Percentiles rank a stretch among this genome's conserved stretches.
Conservation (phyloP, 2,329 filamentous ascomycete genomes). For the Colletotrichum falcatum region DNA sequence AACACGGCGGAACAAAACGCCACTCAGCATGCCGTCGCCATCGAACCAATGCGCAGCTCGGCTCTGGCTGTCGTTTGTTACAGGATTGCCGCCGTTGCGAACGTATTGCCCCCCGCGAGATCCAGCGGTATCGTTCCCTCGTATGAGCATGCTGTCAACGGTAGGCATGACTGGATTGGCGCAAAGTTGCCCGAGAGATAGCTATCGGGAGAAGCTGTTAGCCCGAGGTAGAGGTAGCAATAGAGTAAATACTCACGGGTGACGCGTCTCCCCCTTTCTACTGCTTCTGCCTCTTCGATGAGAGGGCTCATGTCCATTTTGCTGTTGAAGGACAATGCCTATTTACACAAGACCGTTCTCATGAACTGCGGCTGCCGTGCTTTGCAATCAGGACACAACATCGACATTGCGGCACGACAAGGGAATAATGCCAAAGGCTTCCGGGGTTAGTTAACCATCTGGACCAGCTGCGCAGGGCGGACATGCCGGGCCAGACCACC, state of each 20-base stretch:
- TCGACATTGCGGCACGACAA: background rate
- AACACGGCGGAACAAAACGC: constrained; percentile 67
- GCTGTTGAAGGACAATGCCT: background rate
- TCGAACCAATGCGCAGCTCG: constrained; percentile 81
- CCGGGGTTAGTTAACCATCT: background rate
- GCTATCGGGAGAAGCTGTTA: constrained; percentile 2
- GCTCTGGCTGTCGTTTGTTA: constrained; percentile 69
- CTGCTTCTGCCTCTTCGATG: background rate
- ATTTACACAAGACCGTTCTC: background rate
- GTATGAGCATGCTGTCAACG: constrained; percentile 68
- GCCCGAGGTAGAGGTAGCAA: background rate
- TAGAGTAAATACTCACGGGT: constrained; percentile 25
- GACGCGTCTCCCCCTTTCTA: background rate
- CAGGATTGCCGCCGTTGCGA: constrained; percentile 77
- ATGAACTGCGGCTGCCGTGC: background rate
- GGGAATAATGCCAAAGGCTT: background rate
- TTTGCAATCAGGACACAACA: background rate
- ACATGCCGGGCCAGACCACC: background rate
- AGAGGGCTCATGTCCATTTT: background rate
- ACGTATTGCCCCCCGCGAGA: constrained; percentile 78
- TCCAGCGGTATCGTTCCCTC: constrained; percentile 72
- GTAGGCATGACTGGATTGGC: constrained; percentile 67
- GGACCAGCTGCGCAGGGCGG: background rate
- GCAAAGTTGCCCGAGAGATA: constrained; percentile 79
- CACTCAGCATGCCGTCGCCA: constrained; percentile 79